Conservation (phyloP, 331 rosid species). For the Pyrus hybrid region DNA sequence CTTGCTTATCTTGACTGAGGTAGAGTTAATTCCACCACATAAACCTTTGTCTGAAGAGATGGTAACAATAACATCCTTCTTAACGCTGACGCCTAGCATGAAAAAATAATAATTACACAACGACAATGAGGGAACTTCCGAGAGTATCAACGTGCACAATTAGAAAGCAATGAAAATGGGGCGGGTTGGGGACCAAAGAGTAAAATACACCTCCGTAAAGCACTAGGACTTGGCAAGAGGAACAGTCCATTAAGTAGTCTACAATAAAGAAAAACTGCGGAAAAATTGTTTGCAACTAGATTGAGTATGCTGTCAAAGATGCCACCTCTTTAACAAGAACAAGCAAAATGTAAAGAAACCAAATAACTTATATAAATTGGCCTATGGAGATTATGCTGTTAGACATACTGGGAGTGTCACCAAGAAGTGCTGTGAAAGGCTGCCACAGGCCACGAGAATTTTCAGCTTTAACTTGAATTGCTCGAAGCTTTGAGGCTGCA, state of each 20-base stretch:
- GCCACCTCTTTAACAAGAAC: background rate
- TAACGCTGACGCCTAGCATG: slow-evolving; percentile 54
- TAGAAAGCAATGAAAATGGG: background rate
- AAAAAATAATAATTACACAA: slow-evolving; percentile 2
- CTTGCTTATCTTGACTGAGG: slow-evolving; percentile 94
- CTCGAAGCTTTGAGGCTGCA: slow-evolving; percentile 95
- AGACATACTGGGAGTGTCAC: slow-evolving; percentile 77
- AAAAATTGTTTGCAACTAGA: background rate
- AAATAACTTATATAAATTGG: background rate
- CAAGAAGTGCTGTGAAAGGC: slow-evolving; percentile 92
- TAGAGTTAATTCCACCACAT: slow-evolving; percentile 98
- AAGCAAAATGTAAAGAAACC: background rate
- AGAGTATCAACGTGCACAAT: background rate
- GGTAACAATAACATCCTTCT: slow-evolving; percentile 75
- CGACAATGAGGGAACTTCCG: background rate
- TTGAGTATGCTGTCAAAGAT: background rate
- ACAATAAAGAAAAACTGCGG: background rate
- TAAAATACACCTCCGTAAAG: background rate
- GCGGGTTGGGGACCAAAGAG: background rate
- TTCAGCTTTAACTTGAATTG: slow-evolving; percentile 77
- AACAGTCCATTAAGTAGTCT: background rate
- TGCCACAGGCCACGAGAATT: slow-evolving; percentile 97
- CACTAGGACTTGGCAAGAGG: background rate
- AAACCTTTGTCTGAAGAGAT: slow-evolving; percentile 97
- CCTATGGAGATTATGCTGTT: background rate